Conservation (phyloP, 768 basidiomycete species). For the Kwoniella pini region DNA sequence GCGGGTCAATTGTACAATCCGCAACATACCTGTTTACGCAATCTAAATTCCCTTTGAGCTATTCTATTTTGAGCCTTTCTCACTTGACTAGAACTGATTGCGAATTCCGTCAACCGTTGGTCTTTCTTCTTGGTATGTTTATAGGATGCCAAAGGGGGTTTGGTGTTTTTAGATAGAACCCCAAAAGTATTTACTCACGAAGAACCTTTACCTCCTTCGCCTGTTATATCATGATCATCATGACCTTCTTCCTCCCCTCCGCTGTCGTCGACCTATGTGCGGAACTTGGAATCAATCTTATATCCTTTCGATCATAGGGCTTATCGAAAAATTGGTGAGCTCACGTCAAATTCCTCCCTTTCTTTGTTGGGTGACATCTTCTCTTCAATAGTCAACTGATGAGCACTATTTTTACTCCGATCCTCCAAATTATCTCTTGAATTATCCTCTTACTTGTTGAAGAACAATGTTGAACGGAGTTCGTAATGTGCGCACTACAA, state of each 20-base stretch:
- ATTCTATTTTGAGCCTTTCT: slow-evolving; percentile 57
- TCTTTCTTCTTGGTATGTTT: too few relatives aligned
- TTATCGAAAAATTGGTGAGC: neutral
- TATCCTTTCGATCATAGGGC: neutral
- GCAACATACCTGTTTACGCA: slow-evolving; percentile 85
- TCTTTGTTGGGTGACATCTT: neutral
- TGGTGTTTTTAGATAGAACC: too few relatives aligned
- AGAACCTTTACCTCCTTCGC: slow-evolving; percentile 9
- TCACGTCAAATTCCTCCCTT: slow-evolving; percentile 2
- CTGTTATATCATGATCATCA: neutral
- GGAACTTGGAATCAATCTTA: neutral
- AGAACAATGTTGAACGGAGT: too few relatives aligned
- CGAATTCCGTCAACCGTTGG: neutral
- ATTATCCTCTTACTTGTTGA: too few relatives aligned
- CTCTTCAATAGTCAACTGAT: neutral
- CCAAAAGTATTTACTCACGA: too few relatives aligned
- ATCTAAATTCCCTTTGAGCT: slow-evolving; percentile 87
- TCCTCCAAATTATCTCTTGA: too few relatives aligned
- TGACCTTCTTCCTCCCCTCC: slow-evolving; percentile 6
- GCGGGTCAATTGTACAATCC: neutral
- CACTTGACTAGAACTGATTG: slow-evolving; percentile 27
- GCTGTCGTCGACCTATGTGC: neutral
- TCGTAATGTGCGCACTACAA: too few relatives aligned
- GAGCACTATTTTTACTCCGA: neutral
- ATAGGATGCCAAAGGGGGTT: neutral